Evolutionary conservation across 768 basidiomycete genomes (phyloP), one percentile per base, ranked within the genome.

Genomic region (Botryobasidium botryosum): DNA sequence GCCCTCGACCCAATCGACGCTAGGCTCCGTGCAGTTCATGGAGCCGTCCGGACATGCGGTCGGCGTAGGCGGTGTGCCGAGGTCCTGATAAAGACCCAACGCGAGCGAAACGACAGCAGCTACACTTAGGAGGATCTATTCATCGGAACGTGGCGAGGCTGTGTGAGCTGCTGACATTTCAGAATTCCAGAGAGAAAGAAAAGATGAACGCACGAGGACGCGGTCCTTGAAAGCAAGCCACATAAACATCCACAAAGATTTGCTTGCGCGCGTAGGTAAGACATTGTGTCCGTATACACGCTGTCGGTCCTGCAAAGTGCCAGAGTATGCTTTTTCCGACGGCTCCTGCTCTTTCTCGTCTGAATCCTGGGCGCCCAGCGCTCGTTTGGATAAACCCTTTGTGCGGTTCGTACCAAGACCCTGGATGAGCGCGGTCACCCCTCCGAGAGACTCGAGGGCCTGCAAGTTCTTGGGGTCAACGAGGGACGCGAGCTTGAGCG

Each of bases 1-100:
- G 49, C 68, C 92, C 64, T 97, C 92, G 0, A 99, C 90, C 92
- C 92, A 96, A 55, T 96, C 90, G 13, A 97, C 86, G 15, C 77
- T 75, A 1, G 90, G 78, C 35, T 79, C 68, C 6, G 50, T 50
- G 48, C 64, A 65, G 2, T 59, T 57, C 25, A 51, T 50, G 7
- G 57, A 51, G 13, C 48, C 47, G 41, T 44, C 50, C 41, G 55
- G 55, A 58, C 57, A 65, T 18, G 55, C 43, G 29, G 63, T 64
- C 1, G 62, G 50, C 6, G 74, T 66, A 4, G 71, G 70, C 1
- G 75, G 65, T 0, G 69, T 68, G 8, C 91, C 92, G 57, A 96
- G 81, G 57, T 90, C 87, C 58, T 92, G 83, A 62, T 94, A 94
- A 24, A 99, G 64, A 17, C 94, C 94, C 12, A 97, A 74, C 10